Evolutionary conservation across 768 basidiomycete genomes (phyloP).

Genomic region (Mycena rebaudengoi): DNA sequence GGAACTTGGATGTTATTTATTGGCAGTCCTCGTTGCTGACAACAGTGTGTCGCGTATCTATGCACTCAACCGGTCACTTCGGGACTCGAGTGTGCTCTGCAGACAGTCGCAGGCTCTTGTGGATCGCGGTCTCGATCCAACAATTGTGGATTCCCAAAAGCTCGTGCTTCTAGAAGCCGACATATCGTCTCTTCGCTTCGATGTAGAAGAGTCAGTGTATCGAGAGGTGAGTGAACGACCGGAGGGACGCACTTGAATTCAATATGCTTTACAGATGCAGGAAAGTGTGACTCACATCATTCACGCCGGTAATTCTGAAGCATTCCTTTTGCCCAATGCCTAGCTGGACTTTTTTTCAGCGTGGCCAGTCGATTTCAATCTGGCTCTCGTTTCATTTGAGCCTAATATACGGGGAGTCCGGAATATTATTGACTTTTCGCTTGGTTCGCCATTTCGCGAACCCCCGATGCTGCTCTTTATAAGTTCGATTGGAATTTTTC

Average conservation of each 20-base stretch:
- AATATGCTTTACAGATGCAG: slow-evolving; percentile 30
- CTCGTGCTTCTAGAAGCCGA: slow-evolving; percentile 43
- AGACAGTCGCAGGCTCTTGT: slow-evolving; percentile 37
- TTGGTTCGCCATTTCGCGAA: background rate
- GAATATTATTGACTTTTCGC: slow-evolving; percentile 29
- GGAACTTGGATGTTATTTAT: slow-evolving; percentile 39
- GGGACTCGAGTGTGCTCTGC: slow-evolving; percentile 25
- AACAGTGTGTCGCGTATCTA: slow-evolving; percentile 32
- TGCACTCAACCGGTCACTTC: slow-evolving; percentile 36
- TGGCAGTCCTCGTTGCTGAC: slow-evolving; percentile 31
- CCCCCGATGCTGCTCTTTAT: slow-evolving; percentile 35
- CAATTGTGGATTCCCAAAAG: slow-evolving; percentile 37
- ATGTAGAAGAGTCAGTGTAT: slow-evolving; percentile 33
- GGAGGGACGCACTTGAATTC: background rate
- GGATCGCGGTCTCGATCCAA: slow-evolving; percentile 40
- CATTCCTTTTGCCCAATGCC: background rate
- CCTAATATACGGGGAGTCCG: slow-evolving; percentile 38
- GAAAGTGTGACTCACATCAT: slow-evolving; percentile 45
- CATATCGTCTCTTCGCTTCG: slow-evolving; percentile 31
- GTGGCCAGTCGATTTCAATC: slow-evolving; percentile 48
- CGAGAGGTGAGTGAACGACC: background rate
- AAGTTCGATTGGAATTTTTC: slow-evolving; percentile 34
- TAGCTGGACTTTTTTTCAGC: slow-evolving; percentile 19
- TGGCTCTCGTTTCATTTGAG: slow-evolving; percentile 43
- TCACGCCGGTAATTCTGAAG: slow-evolving; percentile 39